phyloP scores from a whole-genome alignment of 2,329 filamentous ascomycete species.

The Arthrobotrys megalospora region DNA sequence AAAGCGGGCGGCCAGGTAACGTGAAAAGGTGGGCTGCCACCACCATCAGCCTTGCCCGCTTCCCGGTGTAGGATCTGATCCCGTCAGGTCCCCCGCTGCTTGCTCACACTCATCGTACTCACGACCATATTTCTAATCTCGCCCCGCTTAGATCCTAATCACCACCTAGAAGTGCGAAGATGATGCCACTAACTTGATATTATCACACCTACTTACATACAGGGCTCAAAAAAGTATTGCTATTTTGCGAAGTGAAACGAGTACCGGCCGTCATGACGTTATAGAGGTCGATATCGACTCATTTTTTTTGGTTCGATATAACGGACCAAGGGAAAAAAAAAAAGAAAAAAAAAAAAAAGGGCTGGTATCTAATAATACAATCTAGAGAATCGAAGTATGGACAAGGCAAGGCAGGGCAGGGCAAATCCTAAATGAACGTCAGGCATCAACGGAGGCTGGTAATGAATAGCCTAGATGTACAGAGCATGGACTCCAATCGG shows the following conservation, averaged over 20 bases:
- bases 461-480: conserved; percentile 31
- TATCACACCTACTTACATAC: background rate
- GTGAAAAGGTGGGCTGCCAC: conserved; percentile 44
- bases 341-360: background rate
- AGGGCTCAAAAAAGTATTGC: background rate
- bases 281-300: conserved; percentile 37
- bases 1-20: conserved; percentile 44
- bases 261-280: conserved; percentile 14
- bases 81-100: conserved; percentile 24
- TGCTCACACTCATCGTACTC: background rate
- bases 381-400: conserved; percentile 49
- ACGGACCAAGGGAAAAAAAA: background rate
- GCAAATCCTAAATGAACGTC: conserved; percentile 44
- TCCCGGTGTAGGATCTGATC: conserved; percentile 36
- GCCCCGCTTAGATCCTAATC: conserved; percentile 31
- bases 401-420: conserved; percentile 19
- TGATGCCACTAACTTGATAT: conserved; percentile 20
- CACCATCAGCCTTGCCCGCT: conserved; percentile 25
- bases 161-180: background rate
- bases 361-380: conserved; percentile 59
- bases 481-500: background rate
- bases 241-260: background rate
- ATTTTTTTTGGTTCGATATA: conserved; percentile 32
- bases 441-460: conserved; percentile 32
- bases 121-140: conserved; percentile 34